Evolutionary conservation across 176 grass and related monocot genomes (phyloP), one percentile per base, ranked within the genome.

Genomic region (Tillandsia leiboldiana): DNA sequence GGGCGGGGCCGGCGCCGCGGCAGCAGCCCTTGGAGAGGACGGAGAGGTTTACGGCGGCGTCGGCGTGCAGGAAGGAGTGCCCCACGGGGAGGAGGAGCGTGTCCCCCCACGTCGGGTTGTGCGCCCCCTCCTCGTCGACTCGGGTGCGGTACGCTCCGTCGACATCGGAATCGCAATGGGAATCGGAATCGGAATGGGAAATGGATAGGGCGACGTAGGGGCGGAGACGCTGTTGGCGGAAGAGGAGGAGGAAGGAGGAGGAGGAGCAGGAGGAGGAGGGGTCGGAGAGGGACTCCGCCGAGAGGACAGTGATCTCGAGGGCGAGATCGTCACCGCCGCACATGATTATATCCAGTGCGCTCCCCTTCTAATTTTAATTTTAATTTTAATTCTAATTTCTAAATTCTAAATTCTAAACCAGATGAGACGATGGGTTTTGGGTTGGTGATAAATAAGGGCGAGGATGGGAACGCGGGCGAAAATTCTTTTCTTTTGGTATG

Each of bases 281-380:
- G 83, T 64, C 69, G 66, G 8, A 72, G 9, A 99, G 80, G 53
- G 82, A 81, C 53, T 93, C 89, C 9, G 94, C 89, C 1, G 89
- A 93, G 26, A 99, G 80, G 1, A 99, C 69, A 7, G 89, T 90
- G 33, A 99, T 70, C 82, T 99, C 95, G 15, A 99, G 87, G 22
- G 53, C 75, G 6, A 87, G 66, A 11, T 69, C 28, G 10, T 68
- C 83, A 48, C 51, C 68, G 20, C 11, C 59, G 17, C 76, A 28
- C 70, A 7, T 12, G 74, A 50, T 2, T 24, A 64, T 51, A 75
- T 58, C 68, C 72, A 69, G 77, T 84, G 59, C 51, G 15, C 10
- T 50, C 48, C 3, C 64, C 33, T 17, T 18, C 47, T 24, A 24
- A 24, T 24, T 24, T 1, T 24, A 24, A 24, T 24, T 24, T 1